Evolutionary conservation across 495 filamentous ascomycete genomes (phyloP), one percentile per base, ranked within the genome.

Genomic region (Xylaria castorea): DNA sequence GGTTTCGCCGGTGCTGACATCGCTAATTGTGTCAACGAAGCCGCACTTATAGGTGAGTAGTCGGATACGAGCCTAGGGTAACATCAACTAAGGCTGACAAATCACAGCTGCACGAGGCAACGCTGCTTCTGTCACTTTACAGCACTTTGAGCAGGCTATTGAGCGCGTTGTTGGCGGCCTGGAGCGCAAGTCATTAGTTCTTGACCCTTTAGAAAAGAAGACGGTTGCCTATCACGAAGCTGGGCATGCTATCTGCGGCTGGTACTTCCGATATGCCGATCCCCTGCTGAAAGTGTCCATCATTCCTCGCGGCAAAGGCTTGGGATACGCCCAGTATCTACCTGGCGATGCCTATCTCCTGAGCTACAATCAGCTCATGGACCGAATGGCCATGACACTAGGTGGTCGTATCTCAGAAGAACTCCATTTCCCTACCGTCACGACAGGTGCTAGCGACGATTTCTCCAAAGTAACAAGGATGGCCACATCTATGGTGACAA

Each of bases 381-480:
- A 99, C 82, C 94, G 97, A 71, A 99, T 99, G 97, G 96, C 97
- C 73, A 99, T 99, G 96, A 97, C 96, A 22, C 89, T 99, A 50
- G 96, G 93, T 75, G 96, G 96, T 3, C 92, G 96, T 73, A 92
- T 99, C 51, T 94, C 91, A 48, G 96, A 99, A 82, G 96, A 99
- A 82, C 79, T 99, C 5, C 94, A 98, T 82, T 99, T 98, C 81
- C 92, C 95, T 32, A 97, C 93, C 12, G 95, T 99, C 30, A 99
- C 97, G 6, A 93, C 91, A 71, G 96, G 96, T 58, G 96, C 96
- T 25, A 92, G 89, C 50, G 96, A 99, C 80, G 96, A 99, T 79
- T 99, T 99, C 87, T 97, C 97, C 83, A 99, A 99, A 83, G 97
- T 98, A 36, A 98, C 97, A 11, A 88, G 89, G 61, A 93, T 97